These are phyloP conservation scores for Rhynchosporium agropyri DNA, from an alignment of 2,329 filamentous ascomycete species.

Conservation along the genomic window DNA sequence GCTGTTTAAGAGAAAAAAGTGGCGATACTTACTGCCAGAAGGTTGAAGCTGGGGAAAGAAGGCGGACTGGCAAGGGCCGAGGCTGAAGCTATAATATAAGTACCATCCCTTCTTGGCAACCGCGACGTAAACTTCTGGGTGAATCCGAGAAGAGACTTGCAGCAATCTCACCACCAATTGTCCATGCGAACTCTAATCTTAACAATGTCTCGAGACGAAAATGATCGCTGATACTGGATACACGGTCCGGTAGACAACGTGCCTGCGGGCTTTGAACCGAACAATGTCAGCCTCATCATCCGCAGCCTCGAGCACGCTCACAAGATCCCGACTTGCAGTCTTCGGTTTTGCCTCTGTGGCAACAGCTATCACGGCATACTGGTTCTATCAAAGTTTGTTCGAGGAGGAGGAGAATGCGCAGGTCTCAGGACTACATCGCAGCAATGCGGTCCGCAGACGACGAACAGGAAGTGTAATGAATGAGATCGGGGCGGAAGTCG, in stretches of 20 bases:
- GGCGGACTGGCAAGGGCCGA: too few species aligned
- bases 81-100: too few species aligned
- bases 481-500: conserved; percentile 3
- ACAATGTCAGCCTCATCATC: conserved; percentile 47
- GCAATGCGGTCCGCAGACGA: conserved; percentile 65
- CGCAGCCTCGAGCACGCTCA: conserved; percentile 55
- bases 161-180: neutral
- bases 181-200: neutral
- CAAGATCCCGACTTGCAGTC: conserved; percentile 58
- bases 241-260: conserved; percentile 10
- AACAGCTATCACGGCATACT: conserved; percentile 60
- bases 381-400: conserved; percentile 53
- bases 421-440: conserved; percentile 56
- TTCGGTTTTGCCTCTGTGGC: conserved; percentile 58
- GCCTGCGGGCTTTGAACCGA: conserved; percentile 3
- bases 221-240: neutral
- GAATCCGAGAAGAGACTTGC: neutral
- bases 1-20: too few species aligned
- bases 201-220: neutral
- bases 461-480: conserved; percentile 37
- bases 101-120: too few species aligned
- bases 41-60: too few species aligned
- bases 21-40: too few species aligned
- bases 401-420: conserved; percentile 37
- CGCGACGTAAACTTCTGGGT: too few species aligned